Evolutionary conservation across 2,329 filamentous ascomycete genomes (phyloP), one percentile per base, ranked within the genome.

Genomic region (Penicillium sp.): DNA sequence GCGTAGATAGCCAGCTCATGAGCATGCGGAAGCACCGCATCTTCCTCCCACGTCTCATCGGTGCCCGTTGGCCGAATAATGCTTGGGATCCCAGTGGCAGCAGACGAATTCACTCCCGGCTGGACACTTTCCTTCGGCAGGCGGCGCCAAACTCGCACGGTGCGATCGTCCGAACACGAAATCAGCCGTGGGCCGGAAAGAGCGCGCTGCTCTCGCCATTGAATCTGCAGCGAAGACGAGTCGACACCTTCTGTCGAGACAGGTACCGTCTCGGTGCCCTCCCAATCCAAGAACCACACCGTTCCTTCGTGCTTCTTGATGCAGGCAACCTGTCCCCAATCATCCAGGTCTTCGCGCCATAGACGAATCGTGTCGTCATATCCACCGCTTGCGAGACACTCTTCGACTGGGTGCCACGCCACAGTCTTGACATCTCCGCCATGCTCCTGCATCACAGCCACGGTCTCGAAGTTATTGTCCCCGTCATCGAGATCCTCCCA

Each of bases 401-500:
- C 84, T 32, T 77, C 71, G 37, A 83, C 81, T 0, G 88, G 88
- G 62, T 93, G 90, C 93, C 93, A 98, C 2, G 83, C 80, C 2
- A 98, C 87, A 50, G 83, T 87, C 65, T 98, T 98, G 52, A 98
- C 90, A 67, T 98, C 93, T 15, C 87, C 90, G 32, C 90, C 86
- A 63, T 98, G 93, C 68, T 97, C 93, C 67, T 87, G 88, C 58
- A 97, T 76, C 37, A 97, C 91, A 0, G 91, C 93, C 11, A 97
- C 83, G 2, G 93, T 97, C 75, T 98, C 93, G 73, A 90, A 97
- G 63, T 97, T 93, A 63, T 95, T 91, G 39, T 94, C 90, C 11
- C 84, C 86, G 52, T 86, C 84, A 39, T 72, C 70, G 38, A 96
- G 79, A 63, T 97, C 93, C 68, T 98, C 93, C 93, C 93, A 98